Evolutionary conservation across 345 rosid genomes (phyloP).

Genomic region (Leavenworthia alabamica): DNA sequence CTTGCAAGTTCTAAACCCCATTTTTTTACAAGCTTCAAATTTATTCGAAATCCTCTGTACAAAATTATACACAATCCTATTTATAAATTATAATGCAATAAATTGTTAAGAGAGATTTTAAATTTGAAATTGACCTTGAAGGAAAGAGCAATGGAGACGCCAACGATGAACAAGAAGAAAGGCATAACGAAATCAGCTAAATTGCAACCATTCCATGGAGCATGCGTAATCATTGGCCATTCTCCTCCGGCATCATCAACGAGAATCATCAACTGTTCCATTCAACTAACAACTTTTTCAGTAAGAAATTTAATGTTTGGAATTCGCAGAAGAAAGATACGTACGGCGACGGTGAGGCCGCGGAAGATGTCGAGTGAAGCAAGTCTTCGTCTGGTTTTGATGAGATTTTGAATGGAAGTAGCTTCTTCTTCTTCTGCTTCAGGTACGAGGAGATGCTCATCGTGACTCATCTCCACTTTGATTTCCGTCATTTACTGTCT

Average conservation of each 20-base stretch:
- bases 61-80: background rate
- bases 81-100: background rate
- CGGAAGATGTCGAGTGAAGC: constrained; percentile 84
- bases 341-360: constrained; percentile 82
- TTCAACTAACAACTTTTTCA: too few species aligned
- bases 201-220: constrained; percentile 89
- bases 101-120: background rate
- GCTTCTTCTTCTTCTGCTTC: constrained; percentile 4
- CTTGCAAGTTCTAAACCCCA: constrained; percentile 57
- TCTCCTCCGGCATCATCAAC: constrained; percentile 95
- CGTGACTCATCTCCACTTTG: too few species aligned
- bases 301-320: too few species aligned
- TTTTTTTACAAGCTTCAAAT: constrained; percentile 47
- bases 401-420: constrained; percentile 20
- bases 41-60: constrained; percentile 43
- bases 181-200: constrained; percentile 97
- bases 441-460: too few species aligned
- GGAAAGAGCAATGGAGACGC: constrained; percentile 83
- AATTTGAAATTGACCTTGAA: constrained; percentile 44
- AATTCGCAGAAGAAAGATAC: background rate
- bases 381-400: constrained; percentile 36
- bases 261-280: constrained; percentile 68
- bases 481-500: too few species aligned
- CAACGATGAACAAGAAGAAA: constrained; percentile 83
- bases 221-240: constrained; percentile 77